Conservation (phyloP, 2,329 filamentous ascomycete genomes). For the Calycina herbarum region DNA sequence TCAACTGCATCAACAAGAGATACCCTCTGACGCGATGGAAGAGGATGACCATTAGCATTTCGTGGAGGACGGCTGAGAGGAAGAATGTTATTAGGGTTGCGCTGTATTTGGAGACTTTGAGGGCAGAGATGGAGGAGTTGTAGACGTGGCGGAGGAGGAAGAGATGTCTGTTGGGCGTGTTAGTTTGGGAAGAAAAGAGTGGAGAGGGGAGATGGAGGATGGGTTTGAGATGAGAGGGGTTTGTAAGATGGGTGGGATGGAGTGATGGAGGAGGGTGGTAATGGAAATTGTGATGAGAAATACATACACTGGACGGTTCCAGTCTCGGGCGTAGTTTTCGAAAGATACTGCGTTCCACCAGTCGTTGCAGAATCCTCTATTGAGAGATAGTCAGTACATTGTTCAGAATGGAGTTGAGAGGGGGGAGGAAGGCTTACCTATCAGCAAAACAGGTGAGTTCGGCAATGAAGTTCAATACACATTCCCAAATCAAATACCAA, state of each 20-base stretch:
- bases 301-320: conserved; percentile 8
- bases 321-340: conserved; percentile 75
- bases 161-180: conserved; percentile 49
- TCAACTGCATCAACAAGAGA: conserved; percentile 70
- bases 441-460: conserved; percentile 78
- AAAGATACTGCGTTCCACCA: conserved; percentile 67
- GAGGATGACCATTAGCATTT: conserved; percentile 77
- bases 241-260: neutral
- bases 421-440: conserved; percentile 40
- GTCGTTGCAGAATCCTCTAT: conserved; percentile 61
- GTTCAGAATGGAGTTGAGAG: neutral
- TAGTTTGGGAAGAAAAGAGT: neutral
- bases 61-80: conserved; percentile 66
- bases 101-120: conserved; percentile 67
- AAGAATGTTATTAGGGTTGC: conserved; percentile 77
- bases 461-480: conserved; percentile 71
- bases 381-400: neutral
- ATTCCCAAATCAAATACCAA: conserved; percentile 83
- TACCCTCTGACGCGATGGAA: conserved; percentile 78
- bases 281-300: too few species aligned
- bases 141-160: conserved; percentile 80
- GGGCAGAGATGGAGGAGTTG: conserved; percentile 71
- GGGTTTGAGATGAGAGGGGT: neutral
- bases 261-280: too few species aligned
- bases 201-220: neutral